phyloP scores from a whole-genome alignment of 148 eudicot genomes.

The Rhododendron henanense region DNA sequence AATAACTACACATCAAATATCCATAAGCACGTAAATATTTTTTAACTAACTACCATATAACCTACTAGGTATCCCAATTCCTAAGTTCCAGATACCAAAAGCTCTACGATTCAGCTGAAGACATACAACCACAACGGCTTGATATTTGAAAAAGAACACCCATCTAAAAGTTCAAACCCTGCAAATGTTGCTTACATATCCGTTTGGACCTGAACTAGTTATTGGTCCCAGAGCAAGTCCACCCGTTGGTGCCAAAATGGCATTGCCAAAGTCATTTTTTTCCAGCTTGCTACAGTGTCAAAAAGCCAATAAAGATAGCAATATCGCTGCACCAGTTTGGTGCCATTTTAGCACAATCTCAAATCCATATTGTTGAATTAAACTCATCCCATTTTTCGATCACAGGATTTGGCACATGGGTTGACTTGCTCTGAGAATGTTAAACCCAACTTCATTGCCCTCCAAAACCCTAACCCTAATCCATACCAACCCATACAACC shows the following conservation, averaged over 20 bases:
- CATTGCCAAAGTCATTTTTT: background rate
- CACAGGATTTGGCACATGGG: background rate
- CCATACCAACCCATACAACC: background rate
- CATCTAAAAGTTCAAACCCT: background rate
- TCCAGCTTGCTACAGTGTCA: background rate
- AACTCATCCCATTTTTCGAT: background rate
- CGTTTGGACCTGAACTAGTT: background rate
- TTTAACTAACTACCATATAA: background rate
- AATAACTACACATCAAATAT: background rate
- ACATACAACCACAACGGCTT: background rate
- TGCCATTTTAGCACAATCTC: background rate
- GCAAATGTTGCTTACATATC: background rate
- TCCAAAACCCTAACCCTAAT: constrained; percentile 3
- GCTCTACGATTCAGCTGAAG: background rate
- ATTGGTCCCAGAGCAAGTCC: background rate
- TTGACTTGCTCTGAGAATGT: background rate
- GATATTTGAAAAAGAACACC: background rate
- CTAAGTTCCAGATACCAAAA: background rate
- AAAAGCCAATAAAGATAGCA: background rate
- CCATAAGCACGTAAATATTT: background rate
- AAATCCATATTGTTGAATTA: background rate
- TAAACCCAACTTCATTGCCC: background rate
- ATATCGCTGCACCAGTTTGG: background rate
- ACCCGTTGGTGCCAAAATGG: background rate
- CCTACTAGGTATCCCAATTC: background rate